Evolutionary conservation across 2,329 filamentous ascomycete genomes (phyloP).

Genomic region (Ceratocystis harringtonii): DNA sequence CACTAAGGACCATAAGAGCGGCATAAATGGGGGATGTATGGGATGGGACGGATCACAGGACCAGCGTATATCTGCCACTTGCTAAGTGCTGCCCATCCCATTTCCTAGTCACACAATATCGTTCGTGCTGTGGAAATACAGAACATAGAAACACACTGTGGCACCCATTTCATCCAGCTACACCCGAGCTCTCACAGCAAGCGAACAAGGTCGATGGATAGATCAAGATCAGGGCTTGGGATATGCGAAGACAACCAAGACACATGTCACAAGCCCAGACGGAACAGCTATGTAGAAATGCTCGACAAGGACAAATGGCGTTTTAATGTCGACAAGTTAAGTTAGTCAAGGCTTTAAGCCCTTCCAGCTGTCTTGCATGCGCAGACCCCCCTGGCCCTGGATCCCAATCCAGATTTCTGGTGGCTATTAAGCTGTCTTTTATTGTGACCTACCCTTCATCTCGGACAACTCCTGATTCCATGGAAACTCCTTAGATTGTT

Average conservation of each 20-base stretch:
- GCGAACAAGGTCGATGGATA: not conserved
- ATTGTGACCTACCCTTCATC: constrained; percentile 1
- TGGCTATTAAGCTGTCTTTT: not conserved
- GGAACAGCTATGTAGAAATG: not conserved
- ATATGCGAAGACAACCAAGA: not conserved
- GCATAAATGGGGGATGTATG: not conserved
- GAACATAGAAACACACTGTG: not conserved
- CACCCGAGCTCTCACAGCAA: not conserved
- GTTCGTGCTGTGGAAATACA: not conserved
- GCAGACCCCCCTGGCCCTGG: not conserved
- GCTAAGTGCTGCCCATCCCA: not conserved
- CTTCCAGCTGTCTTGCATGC: not conserved
- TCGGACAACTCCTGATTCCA: not conserved
- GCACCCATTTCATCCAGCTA: not conserved
- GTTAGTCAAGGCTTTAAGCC: not conserved
- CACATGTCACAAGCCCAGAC: not conserved
- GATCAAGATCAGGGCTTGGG: not conserved
- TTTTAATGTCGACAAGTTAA: not conserved
- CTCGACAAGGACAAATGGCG: not conserved
- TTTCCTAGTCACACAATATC: not conserved
- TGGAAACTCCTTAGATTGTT: not conserved
- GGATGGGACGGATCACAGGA: too few relatives aligned
- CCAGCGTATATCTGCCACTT: not conserved
- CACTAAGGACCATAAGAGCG: not conserved
- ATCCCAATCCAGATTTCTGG: not conserved